phyloP scores from a whole-genome alignment of 176 grass and related monocot species.

The Carex littledalei region DNA sequence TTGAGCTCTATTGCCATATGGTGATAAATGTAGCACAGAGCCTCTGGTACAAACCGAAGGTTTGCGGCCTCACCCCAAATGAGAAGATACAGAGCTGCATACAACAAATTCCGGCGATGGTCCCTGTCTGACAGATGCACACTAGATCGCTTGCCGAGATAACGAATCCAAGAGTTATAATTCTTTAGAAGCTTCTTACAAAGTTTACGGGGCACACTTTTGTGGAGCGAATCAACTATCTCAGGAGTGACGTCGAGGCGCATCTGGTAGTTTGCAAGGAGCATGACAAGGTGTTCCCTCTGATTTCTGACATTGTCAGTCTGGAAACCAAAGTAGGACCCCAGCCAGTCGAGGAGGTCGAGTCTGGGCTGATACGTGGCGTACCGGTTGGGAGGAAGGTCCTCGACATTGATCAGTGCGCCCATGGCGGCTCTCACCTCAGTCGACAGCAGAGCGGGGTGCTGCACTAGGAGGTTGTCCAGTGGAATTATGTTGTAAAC shows the following conservation, averaged over 20 bases:
- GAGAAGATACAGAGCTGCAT: slow-evolving; percentile 76
- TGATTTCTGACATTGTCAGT: slow-evolving; percentile 78
- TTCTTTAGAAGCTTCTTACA: slow-evolving; percentile 77
- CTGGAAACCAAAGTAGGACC: slow-evolving; percentile 87
- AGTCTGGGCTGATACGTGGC: slow-evolving; percentile 17
- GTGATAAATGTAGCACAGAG: slow-evolving; percentile 93
- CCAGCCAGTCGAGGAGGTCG: slow-evolving; percentile 95
- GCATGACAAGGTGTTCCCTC: slow-evolving; percentile 91
- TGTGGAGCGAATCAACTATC: slow-evolving; percentile 56
- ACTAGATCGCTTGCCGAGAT: slow-evolving; percentile 56
- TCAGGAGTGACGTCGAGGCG: not conserved
- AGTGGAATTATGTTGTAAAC: slow-evolving; percentile 95
- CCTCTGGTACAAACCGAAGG: slow-evolving; percentile 85
- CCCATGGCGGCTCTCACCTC: slow-evolving; percentile 80
- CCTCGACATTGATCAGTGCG: slow-evolving; percentile 35
- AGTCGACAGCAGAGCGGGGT: slow-evolving; percentile 56
- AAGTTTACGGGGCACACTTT: slow-evolving; percentile 37
- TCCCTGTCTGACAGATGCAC: slow-evolving; percentile 35
- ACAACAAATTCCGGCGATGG: slow-evolving; percentile 61
- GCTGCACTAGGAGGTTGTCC: slow-evolving; percentile 58
- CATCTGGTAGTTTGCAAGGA: slow-evolving; percentile 95
- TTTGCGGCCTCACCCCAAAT: slow-evolving; percentile 96
- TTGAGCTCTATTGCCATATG: slow-evolving; percentile 76
- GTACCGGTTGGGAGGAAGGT: slow-evolving; percentile 50
- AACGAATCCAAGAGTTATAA: slow-evolving; percentile 73